phyloP scores from a whole-genome alignment of 441 rosid species.

The Jatropha multifida region DNA sequence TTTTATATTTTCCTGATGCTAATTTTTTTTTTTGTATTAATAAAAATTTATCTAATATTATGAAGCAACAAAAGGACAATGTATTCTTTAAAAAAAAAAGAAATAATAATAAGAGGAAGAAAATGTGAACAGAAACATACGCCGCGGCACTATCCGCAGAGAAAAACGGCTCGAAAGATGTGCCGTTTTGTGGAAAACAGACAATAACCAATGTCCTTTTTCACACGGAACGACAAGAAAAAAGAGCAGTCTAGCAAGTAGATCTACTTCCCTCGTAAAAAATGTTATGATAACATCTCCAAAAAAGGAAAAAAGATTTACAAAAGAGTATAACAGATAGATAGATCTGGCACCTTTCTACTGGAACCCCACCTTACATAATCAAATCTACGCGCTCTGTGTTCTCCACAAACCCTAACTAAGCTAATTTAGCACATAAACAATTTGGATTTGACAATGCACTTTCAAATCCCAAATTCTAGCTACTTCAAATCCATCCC shows the following conservation, averaged over 20 bases:
- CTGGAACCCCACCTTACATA: neutral
- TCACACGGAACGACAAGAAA: neutral
- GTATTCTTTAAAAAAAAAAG: no score
- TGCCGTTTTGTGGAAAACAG: neutral
- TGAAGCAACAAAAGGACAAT: no score
- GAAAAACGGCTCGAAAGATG: neutral
- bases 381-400: no score
- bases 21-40: no score
- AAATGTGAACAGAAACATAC: no score
- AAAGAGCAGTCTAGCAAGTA: neutral
- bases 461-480: constrained; percentile 1
- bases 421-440: no score
- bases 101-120: no score
- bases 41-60: no score
- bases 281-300: no score
- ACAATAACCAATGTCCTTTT: neutral
- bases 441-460: neutral
- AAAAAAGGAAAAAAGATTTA: no score
- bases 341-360: neutral
- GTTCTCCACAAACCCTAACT: neutral
- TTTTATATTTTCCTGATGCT: no score
- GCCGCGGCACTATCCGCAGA: no score
- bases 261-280: neutral
- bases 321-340: neutral
- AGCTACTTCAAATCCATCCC: neutral